Percentiles rank a stretch among this genome's conserved stretches.
These are phyloP conservation scores for Mycotypha africana DNA, from an alignment of 371 early-diverging fungal species.

Conservation along the genomic window DNA sequence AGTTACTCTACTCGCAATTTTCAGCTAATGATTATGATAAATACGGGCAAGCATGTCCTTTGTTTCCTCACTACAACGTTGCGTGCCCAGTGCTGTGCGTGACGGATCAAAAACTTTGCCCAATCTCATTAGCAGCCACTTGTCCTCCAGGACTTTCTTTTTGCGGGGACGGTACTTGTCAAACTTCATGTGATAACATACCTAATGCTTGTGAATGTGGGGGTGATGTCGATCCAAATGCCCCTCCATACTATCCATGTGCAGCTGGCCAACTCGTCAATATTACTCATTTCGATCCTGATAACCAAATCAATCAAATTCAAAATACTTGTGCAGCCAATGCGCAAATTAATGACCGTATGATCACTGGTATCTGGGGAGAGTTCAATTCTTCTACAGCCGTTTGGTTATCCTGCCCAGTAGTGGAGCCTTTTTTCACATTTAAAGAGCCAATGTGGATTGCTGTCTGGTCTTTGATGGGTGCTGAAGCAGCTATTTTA, in stretches of 20 bases:
- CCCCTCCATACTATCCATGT: constrained; percentile 35
- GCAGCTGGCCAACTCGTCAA: constrained; percentile 39
- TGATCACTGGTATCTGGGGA: constrained; percentile 33
- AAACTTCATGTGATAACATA: constrained; percentile 36
- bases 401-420: constrained; percentile 55
- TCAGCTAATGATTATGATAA: constrained; percentile 49
- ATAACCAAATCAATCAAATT: constrained; percentile 39
- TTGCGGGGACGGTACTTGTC: constrained; percentile 56
- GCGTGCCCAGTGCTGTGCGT: constrained; percentile 52
- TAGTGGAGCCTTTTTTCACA: constrained; percentile 39
- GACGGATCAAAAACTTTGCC: constrained; percentile 31
- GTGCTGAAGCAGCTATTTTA: constrained; percentile 32
- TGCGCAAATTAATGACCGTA: constrained; percentile 9
- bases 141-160: constrained; percentile 43
- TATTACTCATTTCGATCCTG: constrained; percentile 45
- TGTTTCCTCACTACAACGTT: constrained; percentile 27
- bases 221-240: constrained; percentile 14
- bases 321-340: constrained; percentile 38
- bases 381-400: constrained; percentile 4
- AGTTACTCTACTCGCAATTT: no score
- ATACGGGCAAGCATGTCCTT: constrained; percentile 47
- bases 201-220: constrained; percentile 40
- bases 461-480: constrained; percentile 40
- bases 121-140: constrained; percentile 27
- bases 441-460: constrained; percentile 58